Percentiles rank a stretch among this genome's conserved stretches.
Conservation (phyloP, 768 basidiomycete species). For the Leccinum subgranulosum region DNA sequence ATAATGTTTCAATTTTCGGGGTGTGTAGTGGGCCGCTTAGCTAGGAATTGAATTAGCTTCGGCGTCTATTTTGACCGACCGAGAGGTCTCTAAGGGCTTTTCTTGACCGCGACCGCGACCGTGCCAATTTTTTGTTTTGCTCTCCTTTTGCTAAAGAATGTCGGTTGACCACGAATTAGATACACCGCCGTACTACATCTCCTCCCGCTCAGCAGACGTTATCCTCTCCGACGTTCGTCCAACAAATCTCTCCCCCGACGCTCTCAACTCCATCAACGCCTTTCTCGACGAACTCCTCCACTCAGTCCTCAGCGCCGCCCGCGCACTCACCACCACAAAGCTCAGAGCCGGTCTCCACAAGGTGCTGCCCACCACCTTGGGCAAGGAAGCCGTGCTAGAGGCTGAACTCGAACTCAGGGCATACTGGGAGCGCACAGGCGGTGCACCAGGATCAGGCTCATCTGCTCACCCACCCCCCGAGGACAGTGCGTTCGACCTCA, state of each 20-base stretch:
- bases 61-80: background rate
- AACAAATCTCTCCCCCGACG: constrained; percentile 77
- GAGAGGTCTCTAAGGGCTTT: background rate
- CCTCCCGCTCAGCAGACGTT: constrained; percentile 80
- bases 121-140: constrained; percentile 19
- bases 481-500: constrained; percentile 63
- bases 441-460: constrained; percentile 30
- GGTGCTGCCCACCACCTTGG: constrained; percentile 74
- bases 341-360: constrained; percentile 70
- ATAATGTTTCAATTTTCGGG: background rate
- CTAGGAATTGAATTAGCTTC: background rate
- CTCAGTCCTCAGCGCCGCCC: constrained; percentile 61
- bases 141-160: constrained; percentile 31
- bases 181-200: constrained; percentile 68
- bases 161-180: constrained; percentile 35
- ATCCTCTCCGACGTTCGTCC: constrained; percentile 91
- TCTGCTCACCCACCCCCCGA: constrained; percentile 35
- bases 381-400: constrained; percentile 89
- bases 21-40: background rate
- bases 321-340: constrained; percentile 69
- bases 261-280: constrained; percentile 76
- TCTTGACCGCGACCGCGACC: constrained; percentile 34
- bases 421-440: constrained; percentile 74
- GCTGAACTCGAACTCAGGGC: constrained; percentile 90
- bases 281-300: constrained; percentile 83